Evolutionary conservation across 2,329 filamentous ascomycete species (phyloP), one percentile per base, ranked within the genome.

Genomic region (Trichophyton verrucosum): DNA sequence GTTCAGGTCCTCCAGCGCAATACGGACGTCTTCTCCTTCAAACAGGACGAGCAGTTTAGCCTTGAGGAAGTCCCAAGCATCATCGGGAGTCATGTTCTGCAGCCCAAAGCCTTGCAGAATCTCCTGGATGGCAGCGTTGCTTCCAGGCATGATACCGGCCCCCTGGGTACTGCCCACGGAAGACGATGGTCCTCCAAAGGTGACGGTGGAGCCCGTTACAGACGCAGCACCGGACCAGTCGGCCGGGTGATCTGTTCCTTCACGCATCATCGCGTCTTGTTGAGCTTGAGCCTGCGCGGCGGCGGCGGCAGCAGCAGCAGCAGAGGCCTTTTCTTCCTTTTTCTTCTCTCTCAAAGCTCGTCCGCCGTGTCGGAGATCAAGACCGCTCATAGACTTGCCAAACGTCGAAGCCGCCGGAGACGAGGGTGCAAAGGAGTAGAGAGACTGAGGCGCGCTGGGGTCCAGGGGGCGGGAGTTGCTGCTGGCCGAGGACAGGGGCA

Each of bases 291-390:
- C 33, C 11, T 38, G 33, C 2, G 33, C 42, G 40, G 62, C 61
- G 27, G 63, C 63, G 3, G 63, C 61, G 4, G 63, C 62, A 17
- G 61, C 61, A 20, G 68, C 62, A 11, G 61, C 61, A 22, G 68
- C 65, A 59, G 65, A 63, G 17, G 61, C 80, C 65, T 85, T 84
- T 64, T 89, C 86, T 64, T 88, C 86, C 66, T 87, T 86, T 71
- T 86, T 87, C 77, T 92, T 95, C 70, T 96, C 90, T 42, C 88
- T 82, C 53, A 91, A 74, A 5, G 86, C 87, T 47, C 87, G 82
- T 1, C 86, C 88, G 47, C 87, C 89, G 74, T 92, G 88, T 58
- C 89, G 80, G 27, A 92, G 76, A 72, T 92, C 89, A 49, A 92
- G 77, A 0, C 87, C 88, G 62, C 88, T 92, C 69, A 94, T 88